phyloP scores from a whole-genome alignment of 164 flowering plant species.

The Vitis amurensis region DNA sequence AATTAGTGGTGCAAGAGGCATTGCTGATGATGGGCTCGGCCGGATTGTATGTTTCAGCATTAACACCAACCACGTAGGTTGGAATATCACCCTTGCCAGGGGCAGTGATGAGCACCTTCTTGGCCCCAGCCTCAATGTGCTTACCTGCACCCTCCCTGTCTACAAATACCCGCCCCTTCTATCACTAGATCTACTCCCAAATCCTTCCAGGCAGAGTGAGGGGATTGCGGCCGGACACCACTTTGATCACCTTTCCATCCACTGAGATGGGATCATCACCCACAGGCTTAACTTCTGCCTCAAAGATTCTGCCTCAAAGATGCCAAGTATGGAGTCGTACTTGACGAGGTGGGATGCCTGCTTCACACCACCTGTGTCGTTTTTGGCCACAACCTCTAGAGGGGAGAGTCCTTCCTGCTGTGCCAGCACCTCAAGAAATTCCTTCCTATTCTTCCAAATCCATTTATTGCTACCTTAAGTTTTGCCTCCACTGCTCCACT shows the following conservation, averaged over 20 bases:
- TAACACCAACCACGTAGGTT: slow-evolving; percentile 96
- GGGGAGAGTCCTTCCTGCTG: slow-evolving; percentile 87
- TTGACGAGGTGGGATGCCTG: slow-evolving; percentile 99
- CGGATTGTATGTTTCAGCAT: slow-evolving; percentile 65
- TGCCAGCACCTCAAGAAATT: slow-evolving; percentile 99
- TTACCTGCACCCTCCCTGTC: slow-evolving; percentile 97
- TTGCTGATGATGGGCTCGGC: slow-evolving; percentile 85
- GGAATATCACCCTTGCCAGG: slow-evolving; percentile 98
- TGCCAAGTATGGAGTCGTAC: slow-evolving; percentile 96
- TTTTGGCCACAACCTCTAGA: slow-evolving; percentile 84
- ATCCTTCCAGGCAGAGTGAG: slow-evolving; percentile 80
- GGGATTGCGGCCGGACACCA: slow-evolving; percentile 88
- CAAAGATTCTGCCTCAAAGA: slow-evolving; percentile 98
- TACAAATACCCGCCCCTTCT: slow-evolving; percentile 97
- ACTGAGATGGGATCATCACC: slow-evolving; percentile 76
- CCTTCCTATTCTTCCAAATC: slow-evolving; percentile 95
- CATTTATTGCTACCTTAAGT: slow-evolving; percentile 95
- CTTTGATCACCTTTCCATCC: slow-evolving; percentile 85
- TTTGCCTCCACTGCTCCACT: slow-evolving; percentile 63
- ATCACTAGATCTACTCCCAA: slow-evolving; percentile 84
- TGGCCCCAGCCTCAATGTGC: slow-evolving; percentile 91
- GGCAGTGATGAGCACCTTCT: slow-evolving; percentile 89
- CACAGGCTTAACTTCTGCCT: slow-evolving; percentile 86
- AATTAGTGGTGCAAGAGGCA: slow-evolving; percentile 95
- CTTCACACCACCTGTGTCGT: slow-evolving; percentile 98